Percentiles rank a stretch among this genome's conserved stretches.
These are phyloP conservation scores for Talaromyces islandicus DNA, from an alignment of 2,329 filamentous ascomycete genomes.

Conservation along the genomic window DNA sequence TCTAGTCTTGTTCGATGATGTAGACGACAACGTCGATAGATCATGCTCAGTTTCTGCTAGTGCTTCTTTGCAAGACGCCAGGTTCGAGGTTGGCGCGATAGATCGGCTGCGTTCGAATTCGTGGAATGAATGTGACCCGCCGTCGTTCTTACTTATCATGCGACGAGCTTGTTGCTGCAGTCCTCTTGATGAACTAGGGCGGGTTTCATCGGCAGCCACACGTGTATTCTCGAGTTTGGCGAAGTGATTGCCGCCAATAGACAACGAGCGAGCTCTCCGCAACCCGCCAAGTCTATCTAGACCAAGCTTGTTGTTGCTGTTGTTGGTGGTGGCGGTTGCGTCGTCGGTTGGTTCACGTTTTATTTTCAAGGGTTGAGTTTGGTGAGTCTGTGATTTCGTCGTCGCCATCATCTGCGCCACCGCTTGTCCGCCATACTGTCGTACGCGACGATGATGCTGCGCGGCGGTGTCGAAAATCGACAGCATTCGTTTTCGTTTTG, in stretches of 20 bases:
- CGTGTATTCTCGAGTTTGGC: conserved; percentile 19
- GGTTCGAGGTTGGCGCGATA: conserved; percentile 1
- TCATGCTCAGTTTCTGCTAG: background rate
- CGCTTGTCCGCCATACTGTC: conserved; percentile 33
- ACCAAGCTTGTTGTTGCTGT: conserved; percentile 17
- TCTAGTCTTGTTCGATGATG: conserved; percentile 21
- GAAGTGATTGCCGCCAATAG: conserved; percentile 11
- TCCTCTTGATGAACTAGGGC: conserved; percentile 19
- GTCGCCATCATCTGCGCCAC: conserved; percentile 36
- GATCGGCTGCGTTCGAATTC: conserved; percentile 15
- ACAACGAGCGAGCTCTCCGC: conserved; percentile 28
- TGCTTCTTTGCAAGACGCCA: conserved; percentile 9
- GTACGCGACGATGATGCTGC: conserved; percentile 35
- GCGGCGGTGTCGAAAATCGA: conserved; percentile 37
- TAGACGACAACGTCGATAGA: background rate
- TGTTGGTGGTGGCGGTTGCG: background rate
- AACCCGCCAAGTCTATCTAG: conserved; percentile 22
- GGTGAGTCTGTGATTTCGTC: conserved; percentile 16
- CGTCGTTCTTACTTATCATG: conserved; percentile 11
- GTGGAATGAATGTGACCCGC: conserved; percentile 18
- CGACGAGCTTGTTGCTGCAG: conserved; percentile 7
- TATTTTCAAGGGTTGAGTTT: conserved; percentile 23
- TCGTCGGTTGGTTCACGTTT: conserved; percentile 32
- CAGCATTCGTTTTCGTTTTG: conserved; percentile 38
- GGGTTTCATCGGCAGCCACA: conserved; percentile 14